These are phyloP conservation scores for Colletotrichum sp. DNA, from an alignment of 2,329 filamentous ascomycete species.

Conservation along the genomic window DNA sequence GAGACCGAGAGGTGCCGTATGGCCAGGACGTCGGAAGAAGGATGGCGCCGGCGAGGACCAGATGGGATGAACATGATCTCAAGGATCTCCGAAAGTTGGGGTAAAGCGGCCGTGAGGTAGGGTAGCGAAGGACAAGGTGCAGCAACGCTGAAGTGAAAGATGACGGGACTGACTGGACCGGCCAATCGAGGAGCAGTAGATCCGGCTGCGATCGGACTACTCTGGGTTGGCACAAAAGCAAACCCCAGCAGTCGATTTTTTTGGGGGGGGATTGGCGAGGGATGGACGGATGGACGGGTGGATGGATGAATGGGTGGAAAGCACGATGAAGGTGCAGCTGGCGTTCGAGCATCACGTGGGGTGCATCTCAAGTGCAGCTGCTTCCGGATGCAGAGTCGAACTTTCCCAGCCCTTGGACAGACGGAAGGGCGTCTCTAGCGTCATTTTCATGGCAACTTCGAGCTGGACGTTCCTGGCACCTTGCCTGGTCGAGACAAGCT, in stretches of 20 bases:
- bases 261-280: not conserved
- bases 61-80: not conserved
- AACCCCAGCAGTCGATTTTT: not conserved
- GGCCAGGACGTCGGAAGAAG: not conserved
- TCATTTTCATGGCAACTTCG: not conserved
- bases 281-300: not conserved
- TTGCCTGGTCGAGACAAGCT: not conserved
- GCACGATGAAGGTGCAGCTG: not conserved
- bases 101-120: not conserved
- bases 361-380: not conserved
- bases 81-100: not conserved
- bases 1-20: not conserved
- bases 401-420: not conserved
- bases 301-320: not conserved
- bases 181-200: not conserved
- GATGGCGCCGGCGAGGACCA: not conserved
- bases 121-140: not conserved
- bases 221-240: not conserved
- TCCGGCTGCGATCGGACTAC: not conserved
- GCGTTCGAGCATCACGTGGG: constrained; percentile 1
- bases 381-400: constrained; percentile 8
- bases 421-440: not conserved
- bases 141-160: not conserved
- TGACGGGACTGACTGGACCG: not conserved
- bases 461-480: not conserved